Evolutionary conservation across 1,284 basidiomycete genomes (phyloP), one percentile per base, ranked within the genome.

Genomic region (Ganoderma multipileum): DNA sequence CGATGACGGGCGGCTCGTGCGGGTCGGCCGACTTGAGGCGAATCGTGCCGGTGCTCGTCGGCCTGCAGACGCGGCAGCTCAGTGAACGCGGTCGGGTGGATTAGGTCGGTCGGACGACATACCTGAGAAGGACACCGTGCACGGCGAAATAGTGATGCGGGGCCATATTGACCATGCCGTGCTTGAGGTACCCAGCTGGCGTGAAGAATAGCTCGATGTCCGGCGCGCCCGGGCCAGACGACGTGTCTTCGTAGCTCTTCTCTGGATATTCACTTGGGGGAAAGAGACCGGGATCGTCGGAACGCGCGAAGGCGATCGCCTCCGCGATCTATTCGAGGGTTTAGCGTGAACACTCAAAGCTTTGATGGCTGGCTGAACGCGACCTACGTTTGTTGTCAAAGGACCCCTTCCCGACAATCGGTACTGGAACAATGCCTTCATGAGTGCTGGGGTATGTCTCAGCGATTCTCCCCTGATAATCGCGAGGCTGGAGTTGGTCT

Each of bases 201-300:
- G 83, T 80, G 5, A 81, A 76, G 72, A 91, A 85, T n/a, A 91
- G 61, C 72, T 92, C 90, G 20, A 91, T 76, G 67, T 91, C 90
- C 2, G 90, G 90, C 33, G 87, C 86, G 6, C 82, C 80, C 2
- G 82, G 75, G 1, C 83, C 87, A 1, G 90, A 89, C 0, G 86
- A 89, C 47, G 81, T 82, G 72, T 91, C 89, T 67, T 82, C 79
- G 11, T 69, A 41, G 30, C 76, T 78, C 28, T 81, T 78, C 1
- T 60, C 58, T 12, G 23, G 38, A 23, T 39, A 60, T 16, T 41
- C 36, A 0, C 74, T 73, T 3, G 78, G 75, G 6, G 79, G 84
- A 74, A 90, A 91, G 44, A 90, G 74, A 9, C 67, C 75, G 0
- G 83, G 83, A 67, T 91, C 87, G 66, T 87, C 84, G 14, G 86